Conservation (phyloP, 441 rosid genomes). For the Gossypium laxum region DNA sequence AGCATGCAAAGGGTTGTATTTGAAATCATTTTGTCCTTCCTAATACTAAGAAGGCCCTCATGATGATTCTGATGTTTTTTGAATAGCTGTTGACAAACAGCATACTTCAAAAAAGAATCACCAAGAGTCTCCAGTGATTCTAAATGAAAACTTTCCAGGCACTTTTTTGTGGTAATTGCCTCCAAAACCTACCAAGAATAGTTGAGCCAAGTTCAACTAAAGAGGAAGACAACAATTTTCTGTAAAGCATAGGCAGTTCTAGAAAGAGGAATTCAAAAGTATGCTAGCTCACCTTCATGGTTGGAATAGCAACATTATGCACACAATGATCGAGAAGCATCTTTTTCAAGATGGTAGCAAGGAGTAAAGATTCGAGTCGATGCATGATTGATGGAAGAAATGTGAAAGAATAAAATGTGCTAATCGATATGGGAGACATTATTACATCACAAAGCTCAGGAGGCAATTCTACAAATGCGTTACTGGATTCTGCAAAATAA, state of each 20-base stretch:
- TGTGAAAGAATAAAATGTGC: conserved; percentile 57
- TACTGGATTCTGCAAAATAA: conserved; percentile 39
- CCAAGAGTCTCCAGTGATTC: conserved; percentile 89
- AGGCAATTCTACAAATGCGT: conserved; percentile 58
- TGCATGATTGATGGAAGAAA: conserved; percentile 72
- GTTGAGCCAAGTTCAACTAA: conserved; percentile 4
- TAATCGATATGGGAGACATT: conserved; percentile 56
- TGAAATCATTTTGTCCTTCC: conserved; percentile 53
- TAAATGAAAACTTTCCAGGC: conserved; percentile 69
- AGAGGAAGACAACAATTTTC: neutral
- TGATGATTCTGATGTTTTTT: conserved; percentile 39
- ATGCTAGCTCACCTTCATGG: conserved; percentile 43
- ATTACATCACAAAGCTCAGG: conserved; percentile 68
- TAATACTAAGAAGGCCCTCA: conserved; percentile 71
- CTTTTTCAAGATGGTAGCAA: conserved; percentile 59
- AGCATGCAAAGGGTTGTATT: conserved; percentile 60
- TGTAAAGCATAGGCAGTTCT: neutral
- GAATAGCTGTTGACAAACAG: conserved; percentile 62
- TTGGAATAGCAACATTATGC: conserved; percentile 48
- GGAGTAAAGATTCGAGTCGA: conserved; percentile 63
- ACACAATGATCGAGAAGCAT: conserved; percentile 29
- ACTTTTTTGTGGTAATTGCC: conserved; percentile 74
- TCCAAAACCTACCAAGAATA: conserved; percentile 53
- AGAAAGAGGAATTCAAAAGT: neutral
- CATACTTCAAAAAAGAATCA: conserved; percentile 83